phyloP scores from a whole-genome alignment of 2,329 filamentous ascomycete species.

The Alternaria solani region DNA sequence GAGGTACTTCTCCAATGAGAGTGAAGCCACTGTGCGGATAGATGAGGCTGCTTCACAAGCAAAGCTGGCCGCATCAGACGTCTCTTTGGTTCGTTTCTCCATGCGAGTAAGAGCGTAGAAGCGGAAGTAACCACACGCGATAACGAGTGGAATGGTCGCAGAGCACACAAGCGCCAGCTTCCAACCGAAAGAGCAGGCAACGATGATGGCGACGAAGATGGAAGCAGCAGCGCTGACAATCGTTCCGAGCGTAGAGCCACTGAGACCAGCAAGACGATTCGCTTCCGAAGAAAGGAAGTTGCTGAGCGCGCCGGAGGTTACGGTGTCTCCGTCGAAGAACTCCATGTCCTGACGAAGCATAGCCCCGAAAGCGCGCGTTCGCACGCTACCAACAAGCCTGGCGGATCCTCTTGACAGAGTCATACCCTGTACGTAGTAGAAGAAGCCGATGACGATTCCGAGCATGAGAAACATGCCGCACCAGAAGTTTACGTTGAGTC shows the following conservation, averaged over 20 bases:
- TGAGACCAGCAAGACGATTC: slow-evolving; percentile 88
- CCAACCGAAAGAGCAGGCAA: slow-evolving; percentile 81
- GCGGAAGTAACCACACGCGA: slow-evolving; percentile 83
- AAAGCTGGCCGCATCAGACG: slow-evolving; percentile 80
- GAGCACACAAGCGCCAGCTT: slow-evolving; percentile 87
- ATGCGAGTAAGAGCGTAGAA: slow-evolving; percentile 88
- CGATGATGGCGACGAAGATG: slow-evolving; percentile 73
- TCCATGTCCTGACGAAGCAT: slow-evolving; percentile 86
- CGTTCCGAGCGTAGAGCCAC: slow-evolving; percentile 86
- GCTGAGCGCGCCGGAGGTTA: slow-evolving; percentile 87
- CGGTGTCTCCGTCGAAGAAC: slow-evolving; percentile 91
- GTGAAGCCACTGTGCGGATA: slow-evolving; percentile 91
- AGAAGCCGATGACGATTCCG: slow-evolving; percentile 34
- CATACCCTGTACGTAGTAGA: slow-evolving; percentile 42
- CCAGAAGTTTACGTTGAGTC: slow-evolving; percentile 69
- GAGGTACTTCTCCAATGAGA: slow-evolving; percentile 88
- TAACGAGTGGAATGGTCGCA: slow-evolving; percentile 76
- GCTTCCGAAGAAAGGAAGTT: slow-evolving; percentile 73
- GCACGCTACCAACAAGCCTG: slow-evolving; percentile 79
- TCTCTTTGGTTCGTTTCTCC: slow-evolving; percentile 80
- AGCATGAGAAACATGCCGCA: slow-evolving; percentile 50
- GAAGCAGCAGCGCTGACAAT: slow-evolving; percentile 82
- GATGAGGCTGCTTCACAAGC: slow-evolving; percentile 94
- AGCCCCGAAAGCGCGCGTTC: slow-evolving; percentile 81
- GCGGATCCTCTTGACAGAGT: slow-evolving; percentile 66